Evolutionary conservation across 2,329 filamentous ascomycete species (phyloP).

Genomic region (Calonectria pteridis): DNA sequence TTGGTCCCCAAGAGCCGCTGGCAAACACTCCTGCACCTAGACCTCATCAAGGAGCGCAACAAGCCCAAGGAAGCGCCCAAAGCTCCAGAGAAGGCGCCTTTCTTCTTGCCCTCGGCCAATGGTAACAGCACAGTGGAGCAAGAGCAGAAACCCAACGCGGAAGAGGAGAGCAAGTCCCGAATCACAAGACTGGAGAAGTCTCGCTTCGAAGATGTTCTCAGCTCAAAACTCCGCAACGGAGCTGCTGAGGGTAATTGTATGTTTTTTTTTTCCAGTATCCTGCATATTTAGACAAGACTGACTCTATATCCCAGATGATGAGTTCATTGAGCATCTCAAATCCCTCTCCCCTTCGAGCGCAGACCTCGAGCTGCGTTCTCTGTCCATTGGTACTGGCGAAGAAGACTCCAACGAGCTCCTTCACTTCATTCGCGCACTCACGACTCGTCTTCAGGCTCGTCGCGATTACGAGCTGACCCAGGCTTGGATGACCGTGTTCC

Average conservation of each 20-base stretch:
- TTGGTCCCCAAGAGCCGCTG: constrained; percentile 90
- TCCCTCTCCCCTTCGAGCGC: constrained; percentile 85
- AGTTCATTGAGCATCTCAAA: constrained; percentile 84
- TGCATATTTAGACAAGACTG: constrained; percentile 34
- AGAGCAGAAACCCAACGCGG: constrained; percentile 48
- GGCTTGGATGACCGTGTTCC: constrained; percentile 96
- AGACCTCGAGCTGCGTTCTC: constrained; percentile 90
- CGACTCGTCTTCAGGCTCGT: constrained; percentile 73
- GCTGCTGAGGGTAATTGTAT: constrained; percentile 71
- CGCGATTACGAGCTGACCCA: constrained; percentile 94
- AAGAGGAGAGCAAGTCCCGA: constrained; percentile 68
- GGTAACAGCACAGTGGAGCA: constrained; percentile 55
- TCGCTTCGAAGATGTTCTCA: constrained; percentile 70
- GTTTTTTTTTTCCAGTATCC: too few species aligned
- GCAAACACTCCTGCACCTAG: constrained; percentile 94
- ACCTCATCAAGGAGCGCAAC: constrained; percentile 92
- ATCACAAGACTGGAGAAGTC: constrained; percentile 75
- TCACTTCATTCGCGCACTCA: constrained; percentile 86
- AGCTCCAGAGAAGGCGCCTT: constrained; percentile 92
- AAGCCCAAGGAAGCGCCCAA: constrained; percentile 94
- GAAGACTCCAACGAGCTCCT: constrained; percentile 76
- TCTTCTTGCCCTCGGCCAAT: constrained; percentile 84
- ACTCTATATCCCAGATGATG: constrained; percentile 60
- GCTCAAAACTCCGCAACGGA: constrained; percentile 66
- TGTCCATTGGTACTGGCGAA: constrained; percentile 64